A percentile compares a stretch with the other conserved stretches of the same genome.
Evolutionary conservation across 2,329 filamentous ascomycete genomes (phyloP).

Genomic region (Fonsecaea nubica): DNA sequence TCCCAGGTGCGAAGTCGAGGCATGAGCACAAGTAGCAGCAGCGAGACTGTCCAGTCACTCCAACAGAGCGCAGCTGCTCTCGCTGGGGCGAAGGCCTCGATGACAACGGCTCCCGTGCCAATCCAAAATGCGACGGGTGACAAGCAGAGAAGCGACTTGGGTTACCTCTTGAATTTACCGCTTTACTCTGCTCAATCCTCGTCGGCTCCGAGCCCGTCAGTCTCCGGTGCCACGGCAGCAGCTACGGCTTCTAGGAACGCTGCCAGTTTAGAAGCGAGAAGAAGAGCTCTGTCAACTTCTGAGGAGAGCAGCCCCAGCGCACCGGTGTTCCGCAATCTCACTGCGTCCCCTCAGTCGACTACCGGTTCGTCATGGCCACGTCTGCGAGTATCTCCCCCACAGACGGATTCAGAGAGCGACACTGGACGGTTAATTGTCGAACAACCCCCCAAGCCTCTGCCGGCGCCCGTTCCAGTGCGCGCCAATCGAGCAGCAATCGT

Average conservation of each 20-base stretch:
- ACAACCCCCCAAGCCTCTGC: constrained; percentile 4
- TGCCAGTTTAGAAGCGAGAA: constrained; percentile 25
- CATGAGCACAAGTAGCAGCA: constrained; percentile 31
- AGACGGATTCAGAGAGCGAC: constrained; percentile 32
- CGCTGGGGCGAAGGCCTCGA: constrained; percentile 33
- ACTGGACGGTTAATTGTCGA: constrained; percentile 10
- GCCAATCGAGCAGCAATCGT: constrained; percentile 25
- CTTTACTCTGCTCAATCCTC: constrained; percentile 20
- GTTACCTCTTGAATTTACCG: constrained; percentile 21
- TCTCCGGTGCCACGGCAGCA: constrained; percentile 29
- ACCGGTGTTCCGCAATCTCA: constrained; percentile 2
- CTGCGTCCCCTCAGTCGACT: constrained; percentile 6
- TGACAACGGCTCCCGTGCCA: constrained; percentile 23
- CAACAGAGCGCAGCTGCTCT: constrained; percentile 32
- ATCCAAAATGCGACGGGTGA: constrained; percentile 21
- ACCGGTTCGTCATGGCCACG: constrained; percentile 18
- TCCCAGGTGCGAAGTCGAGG: constrained; percentile 23
- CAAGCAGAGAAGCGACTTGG: constrained; percentile 26
- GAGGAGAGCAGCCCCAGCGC: constrained; percentile 21
- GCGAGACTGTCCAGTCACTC: constrained; percentile 16
- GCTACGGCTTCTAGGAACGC: constrained; percentile 33
- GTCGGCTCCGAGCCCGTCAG: constrained; percentile 17
- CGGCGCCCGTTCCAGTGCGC: constrained; percentile 27
- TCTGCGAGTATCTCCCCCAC: constrained; percentile 27
- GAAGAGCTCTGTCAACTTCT: constrained; percentile 23